phyloP scores from a whole-genome alignment of 768 basidiomycete species.

The Suillus paluster region DNA sequence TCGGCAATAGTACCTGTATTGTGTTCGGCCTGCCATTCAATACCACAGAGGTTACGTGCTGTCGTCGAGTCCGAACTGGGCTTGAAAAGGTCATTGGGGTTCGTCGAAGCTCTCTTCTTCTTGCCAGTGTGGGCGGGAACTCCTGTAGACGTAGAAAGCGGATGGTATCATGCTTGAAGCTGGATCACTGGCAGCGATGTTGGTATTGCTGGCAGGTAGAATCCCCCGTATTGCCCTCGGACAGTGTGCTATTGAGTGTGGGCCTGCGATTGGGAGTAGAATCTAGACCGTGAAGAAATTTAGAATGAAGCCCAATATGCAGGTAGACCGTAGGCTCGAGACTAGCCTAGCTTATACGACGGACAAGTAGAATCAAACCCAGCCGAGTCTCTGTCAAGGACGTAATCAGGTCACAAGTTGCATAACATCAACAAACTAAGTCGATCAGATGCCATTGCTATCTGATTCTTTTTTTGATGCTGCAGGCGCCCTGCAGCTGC shows the following conservation, averaged over 20 bases:
- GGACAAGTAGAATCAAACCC: no score
- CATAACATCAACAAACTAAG: constrained; percentile 1
- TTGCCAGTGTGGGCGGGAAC: neutral
- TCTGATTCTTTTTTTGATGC: neutral
- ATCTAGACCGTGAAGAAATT: neutral
- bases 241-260: no score
- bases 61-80: neutral
- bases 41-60: neutral
- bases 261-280: neutral
- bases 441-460: no score
- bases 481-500: no score
- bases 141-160: neutral
- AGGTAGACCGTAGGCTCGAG: neutral
- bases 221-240: no score
- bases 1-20: neutral
- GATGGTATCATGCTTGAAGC: neutral
- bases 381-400: neutral
- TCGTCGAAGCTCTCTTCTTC: neutral
- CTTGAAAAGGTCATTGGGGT: neutral
- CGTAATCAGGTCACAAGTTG: neutral
- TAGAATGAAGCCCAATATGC: neutral
- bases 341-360: neutral
- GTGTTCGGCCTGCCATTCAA: neutral
- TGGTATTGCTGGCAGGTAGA: neutral
- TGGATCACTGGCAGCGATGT: neutral